Evolutionary conservation across 805 yeast species (phyloP).

Genomic region (Candida endomychidarum): DNA sequence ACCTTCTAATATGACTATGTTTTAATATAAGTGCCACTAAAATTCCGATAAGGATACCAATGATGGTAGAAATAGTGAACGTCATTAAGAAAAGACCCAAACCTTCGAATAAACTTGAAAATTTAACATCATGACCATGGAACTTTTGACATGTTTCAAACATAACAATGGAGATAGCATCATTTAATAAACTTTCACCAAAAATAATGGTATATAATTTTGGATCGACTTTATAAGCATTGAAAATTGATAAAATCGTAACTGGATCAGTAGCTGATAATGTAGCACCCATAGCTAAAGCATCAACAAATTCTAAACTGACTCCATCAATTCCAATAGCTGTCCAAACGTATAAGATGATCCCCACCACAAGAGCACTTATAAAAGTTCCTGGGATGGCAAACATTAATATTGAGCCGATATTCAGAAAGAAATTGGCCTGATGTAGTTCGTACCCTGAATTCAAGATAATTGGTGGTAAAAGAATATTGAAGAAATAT

Average conservation of each 20-base stretch:
- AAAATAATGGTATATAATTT: constrained; percentile 94
- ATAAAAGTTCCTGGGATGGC: constrained; percentile 98
- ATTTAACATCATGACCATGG: constrained; percentile 74
- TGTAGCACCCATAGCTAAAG: constrained; percentile 96
- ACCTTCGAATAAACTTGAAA: constrained; percentile 87
- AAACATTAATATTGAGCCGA: constrained; percentile 85
- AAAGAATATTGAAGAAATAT: constrained; percentile 86
- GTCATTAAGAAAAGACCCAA: constrained; percentile 90
- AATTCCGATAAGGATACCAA: constrained; percentile 86
- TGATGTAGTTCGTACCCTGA: constrained; percentile 97
- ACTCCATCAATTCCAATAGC: constrained; percentile 87
- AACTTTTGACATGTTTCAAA: constrained; percentile 97
- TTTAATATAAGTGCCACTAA: constrained; percentile 86
- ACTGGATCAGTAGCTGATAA: constrained; percentile 98
- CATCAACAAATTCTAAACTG: constrained; percentile 90
- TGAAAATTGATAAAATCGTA: constrained; percentile 92
- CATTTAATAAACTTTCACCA: constrained; percentile 93
- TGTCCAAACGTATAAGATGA: constrained; percentile 85
- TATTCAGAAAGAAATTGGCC: constrained; percentile 89
- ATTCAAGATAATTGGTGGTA: constrained; percentile 95
- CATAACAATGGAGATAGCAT: constrained; percentile 98
- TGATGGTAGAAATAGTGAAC: constrained; percentile 83
- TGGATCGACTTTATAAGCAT: constrained; percentile 97
- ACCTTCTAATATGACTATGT: constrained; percentile 89
- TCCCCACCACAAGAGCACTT: constrained; percentile 88